Evolutionary conservation across 2,329 filamentous ascomycete genomes (phyloP), one percentile per base, ranked within the genome.

Genomic region (Calonectria crousiana): DNA sequence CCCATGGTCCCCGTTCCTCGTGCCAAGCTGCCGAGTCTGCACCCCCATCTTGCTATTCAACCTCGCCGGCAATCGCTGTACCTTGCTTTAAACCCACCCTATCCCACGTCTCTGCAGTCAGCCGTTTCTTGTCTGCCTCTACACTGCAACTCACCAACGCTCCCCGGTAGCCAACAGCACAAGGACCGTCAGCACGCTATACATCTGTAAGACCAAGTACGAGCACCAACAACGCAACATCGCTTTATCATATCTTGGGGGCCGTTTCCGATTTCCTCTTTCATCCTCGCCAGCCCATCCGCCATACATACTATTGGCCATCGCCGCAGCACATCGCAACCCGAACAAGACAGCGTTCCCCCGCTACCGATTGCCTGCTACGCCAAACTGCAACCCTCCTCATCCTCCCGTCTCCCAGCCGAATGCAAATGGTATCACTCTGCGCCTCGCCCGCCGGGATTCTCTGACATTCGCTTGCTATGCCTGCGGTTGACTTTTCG

Each of bases 361-460:
- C 52, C 64, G 44, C 41, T 72, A 56, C 44, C 28, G 20, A 32
- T 53, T 30, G 26, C 30, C 67, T 49, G 34, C 38, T 36, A 52
- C 32, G 38, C 23, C 28, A 36, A 6, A 11, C 56, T 53, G 53
- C n/a, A 44, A 44, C 28, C n/a, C 49, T 11, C 30, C 64, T 23
- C 30, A 32, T 32, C 30, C n/a, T n/a, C 70, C 30, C 38, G 30
- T 58, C 23, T 65, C 34, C 66, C 71, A 49, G 60, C 71, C 71
- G 58, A 73, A 49, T 52, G 60, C 71, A 62, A 69, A 73, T 73
- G 71, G 58, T 58, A 73, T 60, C 60, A 30, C 51, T 44, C 36
- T 67, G 49, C 51, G 41, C 34, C 56, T 51, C 36, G 47, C 65
- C 65, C 64, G 56, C 14, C 23, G 70, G 65, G 65, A 56, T 41